These are phyloP conservation scores for Glycine latifolia DNA, from an alignment of 306 rosid genomes.

Conservation along the genomic window DNA sequence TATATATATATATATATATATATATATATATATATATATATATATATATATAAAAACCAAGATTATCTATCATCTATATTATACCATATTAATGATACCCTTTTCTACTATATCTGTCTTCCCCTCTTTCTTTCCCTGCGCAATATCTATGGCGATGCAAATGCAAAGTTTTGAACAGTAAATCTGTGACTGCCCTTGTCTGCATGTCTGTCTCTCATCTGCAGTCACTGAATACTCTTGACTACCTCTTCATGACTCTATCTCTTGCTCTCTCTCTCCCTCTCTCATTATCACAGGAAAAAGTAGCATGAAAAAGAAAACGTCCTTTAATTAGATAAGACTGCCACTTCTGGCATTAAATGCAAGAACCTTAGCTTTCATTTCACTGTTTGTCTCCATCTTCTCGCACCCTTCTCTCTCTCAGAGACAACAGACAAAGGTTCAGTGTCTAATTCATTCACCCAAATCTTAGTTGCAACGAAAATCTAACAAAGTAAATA, in stretches of 20 bases:
- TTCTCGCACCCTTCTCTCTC: conserved; percentile 45
- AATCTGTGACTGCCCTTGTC: conserved; percentile 80
- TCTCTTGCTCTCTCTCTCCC: conserved; percentile 6
- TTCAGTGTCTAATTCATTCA: conserved; percentile 37
- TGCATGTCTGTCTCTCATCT: conserved; percentile 70
- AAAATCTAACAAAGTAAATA: conserved; percentile 39
- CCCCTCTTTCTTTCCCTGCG: conserved; percentile 37
- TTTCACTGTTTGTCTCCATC: conserved; percentile 79
- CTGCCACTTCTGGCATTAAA: conserved; percentile 67
- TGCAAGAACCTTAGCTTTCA: conserved; percentile 70
- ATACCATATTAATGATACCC: too few species aligned
- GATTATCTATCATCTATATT: too few species aligned
- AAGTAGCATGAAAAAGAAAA: conserved; percentile 44
- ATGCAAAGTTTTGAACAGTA: conserved; percentile 66
- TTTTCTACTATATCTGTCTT: conserved; percentile 1
- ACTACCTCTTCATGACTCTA: conserved; percentile 50
- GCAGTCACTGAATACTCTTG: conserved; percentile 75
- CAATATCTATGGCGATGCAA: conserved; percentile 51
- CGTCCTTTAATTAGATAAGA: conserved; percentile 55
- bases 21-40: too few species aligned
- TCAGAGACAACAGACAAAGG: conserved; percentile 42
- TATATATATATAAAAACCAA: too few species aligned
- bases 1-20: too few species aligned
- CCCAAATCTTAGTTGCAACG: conserved; percentile 42
- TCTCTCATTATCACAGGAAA: conserved; percentile 30